Percentiles rank a stretch among this genome's conserved stretches.
These are phyloP conservation scores for Linnemannia zychae DNA, from an alignment of 192 early-diverging fungal species.

Conservation along the genomic window DNA sequence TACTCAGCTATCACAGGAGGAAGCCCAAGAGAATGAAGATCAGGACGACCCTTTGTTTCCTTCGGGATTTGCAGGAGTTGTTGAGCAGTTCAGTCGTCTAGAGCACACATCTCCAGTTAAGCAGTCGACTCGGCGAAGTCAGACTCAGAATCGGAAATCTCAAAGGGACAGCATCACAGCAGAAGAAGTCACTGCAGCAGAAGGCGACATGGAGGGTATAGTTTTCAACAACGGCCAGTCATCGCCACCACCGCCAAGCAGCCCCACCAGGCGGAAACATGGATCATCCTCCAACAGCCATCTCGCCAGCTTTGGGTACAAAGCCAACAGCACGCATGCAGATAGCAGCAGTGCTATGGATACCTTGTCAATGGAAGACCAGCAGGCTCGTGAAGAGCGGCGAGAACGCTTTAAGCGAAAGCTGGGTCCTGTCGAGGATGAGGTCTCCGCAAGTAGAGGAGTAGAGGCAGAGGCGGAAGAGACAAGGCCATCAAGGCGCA, in stretches of 20 bases:
- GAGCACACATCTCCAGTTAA: background rate
- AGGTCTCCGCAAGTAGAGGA: background rate
- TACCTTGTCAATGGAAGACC: background rate
- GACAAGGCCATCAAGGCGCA: background rate
- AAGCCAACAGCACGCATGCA: background rate
- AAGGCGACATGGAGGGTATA: background rate
- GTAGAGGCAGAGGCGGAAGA: background rate
- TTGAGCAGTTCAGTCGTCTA: background rate
- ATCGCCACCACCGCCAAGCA: background rate
- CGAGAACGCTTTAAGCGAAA: slow-evolving; percentile 30
- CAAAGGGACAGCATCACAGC: background rate
- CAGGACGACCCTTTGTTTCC: slow-evolving; percentile 28
- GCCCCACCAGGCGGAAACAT: background rate
- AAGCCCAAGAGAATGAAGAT: background rate
- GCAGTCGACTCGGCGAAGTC: background rate
- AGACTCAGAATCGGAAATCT: background rate
- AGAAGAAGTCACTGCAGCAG: background rate
- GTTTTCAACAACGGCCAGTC: background rate
- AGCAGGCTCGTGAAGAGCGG: background rate
- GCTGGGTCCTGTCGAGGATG: slow-evolving; percentile 13
- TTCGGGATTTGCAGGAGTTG: slow-evolving; percentile 6
- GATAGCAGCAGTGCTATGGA: background rate
- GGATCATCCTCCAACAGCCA: background rate
- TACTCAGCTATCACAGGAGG: background rate
- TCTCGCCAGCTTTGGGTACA: slow-evolving; percentile 19